A percentile compares a stretch with the other conserved stretches of the same genome.
Conservation (phyloP, 1,284 basidiomycete genomes). For the Garcileccinum viscosum region DNA sequence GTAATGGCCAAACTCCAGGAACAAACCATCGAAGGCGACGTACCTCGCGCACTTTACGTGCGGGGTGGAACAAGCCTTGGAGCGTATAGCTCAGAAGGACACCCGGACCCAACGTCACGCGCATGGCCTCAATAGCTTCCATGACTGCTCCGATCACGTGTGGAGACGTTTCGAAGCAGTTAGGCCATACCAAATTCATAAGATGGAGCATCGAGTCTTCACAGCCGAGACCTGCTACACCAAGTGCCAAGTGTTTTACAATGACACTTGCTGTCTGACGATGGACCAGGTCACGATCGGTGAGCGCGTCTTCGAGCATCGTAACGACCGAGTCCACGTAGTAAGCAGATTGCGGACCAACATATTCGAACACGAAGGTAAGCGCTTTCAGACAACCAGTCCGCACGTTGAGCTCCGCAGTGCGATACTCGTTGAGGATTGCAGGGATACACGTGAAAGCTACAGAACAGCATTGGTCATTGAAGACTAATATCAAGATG, state of each 20-base stretch:
- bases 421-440: conserved; percentile 98
- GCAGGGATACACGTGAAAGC: conserved; percentile 99
- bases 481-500: conserved; percentile 4
- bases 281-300: conserved; percentile 97
- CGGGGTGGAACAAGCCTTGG: conserved; percentile 96
- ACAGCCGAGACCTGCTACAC: conserved; percentile 95
- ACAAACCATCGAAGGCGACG: conserved; percentile 22
- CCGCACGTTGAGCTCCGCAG: conserved; percentile 96
- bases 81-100: conserved; percentile 88
- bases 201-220: conserved; percentile 98
- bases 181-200: conserved; percentile 99
- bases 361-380: conserved; percentile 99
- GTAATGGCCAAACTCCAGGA: neutral
- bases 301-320: conserved; percentile 97
- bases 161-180: conserved; percentile 97
- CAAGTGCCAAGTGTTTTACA: conserved; percentile 97
- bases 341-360: conserved; percentile 99
- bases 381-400: conserved; percentile 99
- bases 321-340: conserved; percentile 98
- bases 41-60: conserved; percentile 94
- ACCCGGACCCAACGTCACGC: conserved; percentile 93
- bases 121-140: conserved; percentile 97
- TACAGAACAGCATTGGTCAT: conserved; percentile 39
- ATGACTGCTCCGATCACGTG: conserved; percentile 98
- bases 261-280: conserved; percentile 99